Evolutionary conservation across 179 eudicot species (phyloP), one percentile per base, ranked within the genome.

Genomic region (Kewa caespitosa): DNA sequence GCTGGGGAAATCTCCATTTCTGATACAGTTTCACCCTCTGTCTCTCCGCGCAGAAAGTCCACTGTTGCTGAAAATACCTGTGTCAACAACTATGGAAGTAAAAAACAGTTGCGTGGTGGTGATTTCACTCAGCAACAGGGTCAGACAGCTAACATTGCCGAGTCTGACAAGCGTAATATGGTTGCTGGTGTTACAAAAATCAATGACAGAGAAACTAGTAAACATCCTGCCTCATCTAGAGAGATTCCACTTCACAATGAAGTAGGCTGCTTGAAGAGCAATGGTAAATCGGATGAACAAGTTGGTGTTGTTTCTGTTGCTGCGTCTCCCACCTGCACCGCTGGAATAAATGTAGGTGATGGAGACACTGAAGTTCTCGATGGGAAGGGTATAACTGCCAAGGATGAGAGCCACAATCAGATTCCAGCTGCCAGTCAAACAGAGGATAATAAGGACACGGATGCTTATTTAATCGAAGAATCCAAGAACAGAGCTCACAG

Each of bases 1-100:
- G 76, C 83, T 67, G 80, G 87, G 17, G 89, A 84, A 77, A 81
- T 80, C 17, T 78, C 79, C 3, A 77, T 68, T 32, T 75, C 80
- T 78, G 74, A 37, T 39, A 38, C 67, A 63, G 61, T 50, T 48
- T 81, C 85, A 25, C 87, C 88, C 30, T 73, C 76, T 31, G 65
- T 59, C 30, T 86, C 89, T 67, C 82, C 85, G 0, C 64, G 20
- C 28, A 80, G 67, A 62, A 74, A 69, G 46, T 50, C 79, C 15
- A 30, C 82, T 64, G 61, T 41, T 30, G 62, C 50, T 23, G 82
- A 50, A 32, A 76, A 31, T 31, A 61, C 78, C 10, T 2, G 69
- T 75, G 20, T 43, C 43, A 59, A 57, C 67, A 17, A 30, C 65
- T 39, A 28, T 63, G 84, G 77, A 60, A 62, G 28, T 48, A 52